A percentile compares a stretch with the other conserved stretches of the same genome.
Conservation (phyloP, 495 filamentous ascomycete genomes). For the Aspergillus hancockii region DNA sequence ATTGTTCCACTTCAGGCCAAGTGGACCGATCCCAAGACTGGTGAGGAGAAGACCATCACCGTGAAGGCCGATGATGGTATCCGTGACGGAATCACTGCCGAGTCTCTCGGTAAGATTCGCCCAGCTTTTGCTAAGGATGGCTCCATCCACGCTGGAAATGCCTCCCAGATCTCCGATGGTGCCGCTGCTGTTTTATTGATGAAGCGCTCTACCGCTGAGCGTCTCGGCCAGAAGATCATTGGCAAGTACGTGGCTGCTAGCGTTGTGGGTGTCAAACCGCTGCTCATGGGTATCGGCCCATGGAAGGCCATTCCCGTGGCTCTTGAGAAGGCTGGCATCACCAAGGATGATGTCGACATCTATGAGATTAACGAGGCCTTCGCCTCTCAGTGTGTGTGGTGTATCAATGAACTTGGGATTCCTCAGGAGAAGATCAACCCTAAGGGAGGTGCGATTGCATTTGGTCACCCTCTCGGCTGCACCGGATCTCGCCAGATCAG, state of each 20-base stretch:
- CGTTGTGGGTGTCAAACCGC: slow-evolving; percentile 84
- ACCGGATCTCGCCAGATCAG: slow-evolving; percentile 93
- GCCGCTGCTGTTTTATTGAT: slow-evolving; percentile 94
- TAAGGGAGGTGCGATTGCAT: slow-evolving; percentile 98
- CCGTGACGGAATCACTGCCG: slow-evolving; percentile 78
- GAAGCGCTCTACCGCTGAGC: slow-evolving; percentile 89
- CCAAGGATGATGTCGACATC: slow-evolving; percentile 90
- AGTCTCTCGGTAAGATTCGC: slow-evolving; percentile 84
- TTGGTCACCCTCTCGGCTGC: slow-evolving; percentile 93
- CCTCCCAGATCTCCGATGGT: slow-evolving; percentile 92
- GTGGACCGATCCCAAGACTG: slow-evolving; percentile 84
- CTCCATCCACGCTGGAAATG: slow-evolving; percentile 94
- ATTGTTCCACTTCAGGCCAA: slow-evolving; percentile 85
- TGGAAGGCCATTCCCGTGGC: slow-evolving; percentile 96
- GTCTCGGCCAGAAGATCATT: slow-evolving; percentile 82
- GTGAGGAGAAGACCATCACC: slow-evolving; percentile 79
- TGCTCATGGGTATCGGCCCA: slow-evolving; percentile 95
- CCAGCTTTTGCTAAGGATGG: slow-evolving; percentile 91
- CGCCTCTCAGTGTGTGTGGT: slow-evolving; percentile 92
- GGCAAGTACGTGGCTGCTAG: slow-evolving; percentile 86
- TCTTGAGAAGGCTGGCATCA: slow-evolving; percentile 80
- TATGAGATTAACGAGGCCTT: slow-evolving; percentile 99
- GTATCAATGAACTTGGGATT: slow-evolving; percentile 82
- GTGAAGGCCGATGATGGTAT: slow-evolving; percentile 89
- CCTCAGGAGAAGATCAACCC: slow-evolving; percentile 84